These are phyloP conservation scores for Sphaerostilbella broomeana DNA, from an alignment of 2,329 filamentous ascomycete species.

Conservation along the genomic window DNA sequence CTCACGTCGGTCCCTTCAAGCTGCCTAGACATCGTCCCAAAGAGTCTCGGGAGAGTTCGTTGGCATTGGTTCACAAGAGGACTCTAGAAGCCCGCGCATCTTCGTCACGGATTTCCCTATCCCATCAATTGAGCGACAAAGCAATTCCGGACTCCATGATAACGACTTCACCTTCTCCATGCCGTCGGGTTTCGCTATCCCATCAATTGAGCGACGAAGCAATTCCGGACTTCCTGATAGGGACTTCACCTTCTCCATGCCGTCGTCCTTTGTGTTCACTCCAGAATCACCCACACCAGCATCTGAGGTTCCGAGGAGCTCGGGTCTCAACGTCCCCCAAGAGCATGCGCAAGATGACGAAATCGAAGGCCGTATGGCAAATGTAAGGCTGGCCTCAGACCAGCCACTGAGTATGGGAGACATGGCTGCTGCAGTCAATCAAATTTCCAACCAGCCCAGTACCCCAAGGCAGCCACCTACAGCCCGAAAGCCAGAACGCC, in stretches of 20 bases:
- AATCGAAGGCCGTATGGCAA: background rate
- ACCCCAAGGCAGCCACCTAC: constrained; percentile 1
- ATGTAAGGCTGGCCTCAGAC: constrained; percentile 11
- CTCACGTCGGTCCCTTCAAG: too few relatives aligned
- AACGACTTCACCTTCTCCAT: constrained; percentile 8
- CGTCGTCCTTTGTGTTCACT: too few relatives aligned
- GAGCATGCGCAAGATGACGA: background rate
- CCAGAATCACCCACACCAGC: too few relatives aligned
- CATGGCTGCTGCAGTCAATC: constrained; percentile 9
- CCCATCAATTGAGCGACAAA: constrained; percentile 16
- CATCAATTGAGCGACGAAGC: too few relatives aligned
- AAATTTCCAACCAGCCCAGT: constrained; percentile 10
- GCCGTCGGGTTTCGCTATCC: background rate
- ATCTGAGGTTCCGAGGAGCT: too few relatives aligned
- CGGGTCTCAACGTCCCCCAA: too few relatives aligned
- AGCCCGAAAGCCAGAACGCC: constrained; percentile 6
- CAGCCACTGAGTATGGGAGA: constrained; percentile 1
- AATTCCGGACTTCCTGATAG: too few relatives aligned
- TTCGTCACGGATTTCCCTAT: constrained; percentile 12
- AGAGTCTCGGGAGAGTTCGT: too few relatives aligned
- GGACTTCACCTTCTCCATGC: too few relatives aligned
- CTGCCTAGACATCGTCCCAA: too few relatives aligned
- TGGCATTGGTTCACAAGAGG: too few relatives aligned
- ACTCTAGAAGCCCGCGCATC: background rate
- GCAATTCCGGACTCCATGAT: too few relatives aligned